phyloP scores from a whole-genome alignment of 2,329 filamentous ascomycete genomes.

The Aspergillus felis region DNA sequence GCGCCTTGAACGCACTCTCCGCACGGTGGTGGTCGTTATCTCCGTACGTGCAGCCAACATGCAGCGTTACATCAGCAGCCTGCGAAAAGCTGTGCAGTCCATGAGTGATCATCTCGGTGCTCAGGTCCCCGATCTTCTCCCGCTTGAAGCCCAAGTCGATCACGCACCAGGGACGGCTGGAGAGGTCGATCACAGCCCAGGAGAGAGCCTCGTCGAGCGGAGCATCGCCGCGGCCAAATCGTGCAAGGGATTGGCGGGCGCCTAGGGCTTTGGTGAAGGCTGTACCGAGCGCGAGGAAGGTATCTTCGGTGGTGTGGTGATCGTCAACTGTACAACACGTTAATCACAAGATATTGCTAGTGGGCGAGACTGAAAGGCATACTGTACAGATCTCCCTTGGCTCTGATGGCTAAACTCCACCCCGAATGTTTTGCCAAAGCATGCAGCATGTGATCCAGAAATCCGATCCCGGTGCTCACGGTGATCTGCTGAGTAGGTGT shows the following conservation, averaged over 20 bases:
- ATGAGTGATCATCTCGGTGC: conserved; percentile 95
- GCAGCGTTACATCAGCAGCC: conserved; percentile 83
- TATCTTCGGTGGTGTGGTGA: conserved; percentile 96
- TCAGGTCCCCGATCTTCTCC: conserved; percentile 90
- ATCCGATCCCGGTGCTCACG: conserved; percentile 91
- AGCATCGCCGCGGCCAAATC: conserved; percentile 88
- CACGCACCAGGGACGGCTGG: conserved; percentile 82
- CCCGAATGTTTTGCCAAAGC: conserved; percentile 93
- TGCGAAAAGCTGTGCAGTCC: conserved; percentile 92
- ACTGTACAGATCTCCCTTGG: conserved; percentile 90
- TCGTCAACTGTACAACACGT: conserved; percentile 68
- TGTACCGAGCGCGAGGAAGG: conserved; percentile 81
- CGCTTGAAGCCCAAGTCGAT: conserved; percentile 79
- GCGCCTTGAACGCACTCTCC: conserved; percentile 94
- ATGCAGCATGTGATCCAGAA: conserved; percentile 98
- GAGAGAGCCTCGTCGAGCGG: conserved; percentile 94
- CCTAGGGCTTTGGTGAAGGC: conserved; percentile 81
- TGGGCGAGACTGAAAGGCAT: conserved; percentile 31
- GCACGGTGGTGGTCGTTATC: conserved; percentile 95
- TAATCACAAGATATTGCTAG: not conserved
- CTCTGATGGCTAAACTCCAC: conserved; percentile 81
- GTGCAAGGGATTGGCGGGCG: conserved; percentile 72
- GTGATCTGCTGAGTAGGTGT: conserved; percentile 81
- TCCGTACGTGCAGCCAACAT: conserved; percentile 87
- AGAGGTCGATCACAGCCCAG: conserved; percentile 89